Evolutionary conservation across 139 green algal species (phyloP).

Genomic region (Trebouxia sp.): DNA sequence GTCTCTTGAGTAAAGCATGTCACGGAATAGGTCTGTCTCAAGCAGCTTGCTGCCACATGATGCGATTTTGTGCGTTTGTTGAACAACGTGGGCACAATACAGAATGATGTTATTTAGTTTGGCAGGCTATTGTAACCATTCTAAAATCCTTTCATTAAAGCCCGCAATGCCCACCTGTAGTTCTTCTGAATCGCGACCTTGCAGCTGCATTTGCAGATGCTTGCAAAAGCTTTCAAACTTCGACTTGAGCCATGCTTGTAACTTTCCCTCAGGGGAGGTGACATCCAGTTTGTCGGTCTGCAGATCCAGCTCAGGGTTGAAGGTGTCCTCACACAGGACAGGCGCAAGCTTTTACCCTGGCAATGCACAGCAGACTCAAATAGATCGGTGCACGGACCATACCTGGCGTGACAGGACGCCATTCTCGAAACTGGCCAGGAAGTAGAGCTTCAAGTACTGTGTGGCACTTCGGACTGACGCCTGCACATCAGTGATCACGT

Average conservation of each 20-base stretch:
- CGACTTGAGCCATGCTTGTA: conserved; percentile 1
- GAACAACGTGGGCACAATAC: too few species aligned
- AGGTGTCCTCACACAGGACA: neutral
- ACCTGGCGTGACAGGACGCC: conserved; percentile 24
- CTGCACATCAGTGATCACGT: conserved; percentile 38
- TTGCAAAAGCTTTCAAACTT: neutral
- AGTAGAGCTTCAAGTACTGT: conserved; percentile 63
- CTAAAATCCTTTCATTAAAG: too few species aligned
- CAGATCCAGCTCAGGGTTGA: neutral
- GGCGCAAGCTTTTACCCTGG: neutral
- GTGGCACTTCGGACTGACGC: conserved; percentile 35
- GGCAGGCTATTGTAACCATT: too few species aligned
- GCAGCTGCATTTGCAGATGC: neutral
- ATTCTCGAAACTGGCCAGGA: conserved; percentile 43
- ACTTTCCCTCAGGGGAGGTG: neutral
- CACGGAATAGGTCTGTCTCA: too few species aligned
- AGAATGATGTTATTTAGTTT: too few species aligned
- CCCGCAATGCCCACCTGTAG: conserved; percentile 20
- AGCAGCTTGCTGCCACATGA: too few species aligned
- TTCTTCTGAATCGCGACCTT: neutral
- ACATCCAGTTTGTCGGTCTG: neutral
- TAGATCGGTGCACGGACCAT: neutral
- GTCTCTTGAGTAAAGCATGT: too few species aligned
- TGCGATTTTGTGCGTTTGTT: too few species aligned
- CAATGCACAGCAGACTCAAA: too few species aligned